A percentile compares a stretch with the other conserved stretches of the same genome.
phyloP scores from a whole-genome alignment of 2,329 filamentous ascomycete species.

The Monosporascus sp. region DNA sequence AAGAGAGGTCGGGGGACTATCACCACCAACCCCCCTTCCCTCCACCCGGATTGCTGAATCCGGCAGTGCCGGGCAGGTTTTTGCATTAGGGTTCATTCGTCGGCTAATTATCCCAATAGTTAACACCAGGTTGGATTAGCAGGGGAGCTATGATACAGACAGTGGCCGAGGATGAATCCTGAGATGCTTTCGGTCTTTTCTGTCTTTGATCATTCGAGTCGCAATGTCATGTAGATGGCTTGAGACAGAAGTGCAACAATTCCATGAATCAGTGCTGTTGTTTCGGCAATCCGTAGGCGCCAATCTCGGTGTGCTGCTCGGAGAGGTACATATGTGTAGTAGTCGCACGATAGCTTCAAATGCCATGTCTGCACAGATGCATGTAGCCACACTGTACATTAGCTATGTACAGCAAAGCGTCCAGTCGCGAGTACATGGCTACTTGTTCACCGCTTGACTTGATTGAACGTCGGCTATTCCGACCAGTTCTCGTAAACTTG shows the following conservation, averaged over 20 bases:
- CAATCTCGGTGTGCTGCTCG: neutral
- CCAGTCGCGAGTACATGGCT: neutral
- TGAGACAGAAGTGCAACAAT: neutral
- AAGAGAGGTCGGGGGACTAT: neutral
- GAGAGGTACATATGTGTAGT: neutral
- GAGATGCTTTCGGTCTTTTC: no score
- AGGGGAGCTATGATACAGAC: no score
- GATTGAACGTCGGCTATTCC: neutral
- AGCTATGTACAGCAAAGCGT: no score
- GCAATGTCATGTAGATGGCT: neutral
- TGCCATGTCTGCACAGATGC: no score
- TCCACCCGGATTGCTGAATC: neutral
- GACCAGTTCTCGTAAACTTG: neutral
- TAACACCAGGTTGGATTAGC: neutral
- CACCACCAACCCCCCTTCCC: neutral
- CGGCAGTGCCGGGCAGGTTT: neutral
- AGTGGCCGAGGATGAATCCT: neutral
- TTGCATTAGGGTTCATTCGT: neutral
- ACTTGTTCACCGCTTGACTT: neutral
- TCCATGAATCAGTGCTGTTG: no score
- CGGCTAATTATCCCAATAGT: neutral
- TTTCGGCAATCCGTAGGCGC: no score
- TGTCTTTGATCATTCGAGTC: no score
- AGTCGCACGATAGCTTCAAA: no score
- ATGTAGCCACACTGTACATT: no score